These are phyloP conservation scores for Mycena polygramma DNA, from an alignment of 768 basidiomycete genomes.

Conservation along the genomic window DNA sequence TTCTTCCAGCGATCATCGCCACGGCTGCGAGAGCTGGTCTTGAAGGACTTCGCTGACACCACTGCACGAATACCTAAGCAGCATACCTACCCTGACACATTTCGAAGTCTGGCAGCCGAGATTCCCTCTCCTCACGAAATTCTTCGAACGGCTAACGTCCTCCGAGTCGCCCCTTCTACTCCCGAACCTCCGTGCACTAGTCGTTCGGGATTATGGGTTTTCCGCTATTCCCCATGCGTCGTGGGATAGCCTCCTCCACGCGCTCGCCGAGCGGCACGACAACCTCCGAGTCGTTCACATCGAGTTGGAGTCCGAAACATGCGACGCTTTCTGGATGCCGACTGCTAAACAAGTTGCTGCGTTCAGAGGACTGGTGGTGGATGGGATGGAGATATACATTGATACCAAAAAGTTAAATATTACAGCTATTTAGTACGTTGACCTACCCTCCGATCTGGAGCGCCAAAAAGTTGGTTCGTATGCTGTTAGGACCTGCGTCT, in stretches of 20 bases:
- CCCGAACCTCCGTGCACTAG: neutral
- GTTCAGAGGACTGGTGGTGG: neutral
- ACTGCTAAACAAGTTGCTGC: neutral
- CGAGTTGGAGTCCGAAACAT: too few species aligned
- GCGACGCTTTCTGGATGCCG: neutral
- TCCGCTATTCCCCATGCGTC: neutral
- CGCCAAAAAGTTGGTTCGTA: too few species aligned
- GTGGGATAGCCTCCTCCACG: neutral
- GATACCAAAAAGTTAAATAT: too few species aligned
- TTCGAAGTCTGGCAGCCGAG: neutral
- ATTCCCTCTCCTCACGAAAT: neutral
- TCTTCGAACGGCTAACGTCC: neutral
- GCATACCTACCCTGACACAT: neutral
- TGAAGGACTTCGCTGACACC: neutral
- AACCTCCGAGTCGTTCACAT: neutral
- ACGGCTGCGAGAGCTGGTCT: neutral
- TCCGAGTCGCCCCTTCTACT: neutral
- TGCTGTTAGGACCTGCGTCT: too few species aligned
- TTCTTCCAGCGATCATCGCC: neutral
- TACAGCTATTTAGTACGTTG: too few species aligned
- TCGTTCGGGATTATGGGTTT: too few species aligned
- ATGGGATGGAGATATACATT: conserved; percentile 5
- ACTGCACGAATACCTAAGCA: neutral
- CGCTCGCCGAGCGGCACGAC: neutral
- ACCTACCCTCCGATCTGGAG: too few species aligned